Percentiles rank a stretch among this genome's conserved stretches.
phyloP scores from a whole-genome alignment of 768 basidiomycete species.

The Lentinula lateritia region DNA sequence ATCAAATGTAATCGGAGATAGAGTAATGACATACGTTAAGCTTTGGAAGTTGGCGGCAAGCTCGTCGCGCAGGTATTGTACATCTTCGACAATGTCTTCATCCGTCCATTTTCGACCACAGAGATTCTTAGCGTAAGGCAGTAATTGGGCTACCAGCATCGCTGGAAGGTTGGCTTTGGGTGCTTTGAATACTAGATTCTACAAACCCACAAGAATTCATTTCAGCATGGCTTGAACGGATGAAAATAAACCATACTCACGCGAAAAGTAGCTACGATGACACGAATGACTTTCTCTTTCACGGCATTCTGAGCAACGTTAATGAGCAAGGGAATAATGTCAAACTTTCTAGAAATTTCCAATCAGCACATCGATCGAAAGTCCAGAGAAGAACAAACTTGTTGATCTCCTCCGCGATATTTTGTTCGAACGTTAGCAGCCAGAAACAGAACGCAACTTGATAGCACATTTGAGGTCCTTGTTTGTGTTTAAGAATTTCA shows the following conservation, averaged over 20 bases:
- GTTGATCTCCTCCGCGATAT: slow-evolving; percentile 82
- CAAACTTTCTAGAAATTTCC: slow-evolving; percentile 60
- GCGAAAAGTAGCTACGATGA: slow-evolving; percentile 87
- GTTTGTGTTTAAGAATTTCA: slow-evolving; percentile 74
- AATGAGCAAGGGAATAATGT: slow-evolving; percentile 80
- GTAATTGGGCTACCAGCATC: slow-evolving; percentile 83
- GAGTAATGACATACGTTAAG: slow-evolving; percentile 60
- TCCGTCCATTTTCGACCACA: slow-evolving; percentile 86
- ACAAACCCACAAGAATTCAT: slow-evolving; percentile 8
- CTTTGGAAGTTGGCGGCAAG: slow-evolving; percentile 83
- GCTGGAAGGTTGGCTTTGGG: slow-evolving; percentile 85
- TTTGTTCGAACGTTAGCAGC: slow-evolving; percentile 87
- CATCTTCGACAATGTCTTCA: slow-evolving; percentile 91
- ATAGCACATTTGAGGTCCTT: slow-evolving; percentile 92
- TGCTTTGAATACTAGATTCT: slow-evolving; percentile 91
- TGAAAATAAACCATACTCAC: slow-evolving; percentile 32
- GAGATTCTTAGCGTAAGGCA: slow-evolving; percentile 85
- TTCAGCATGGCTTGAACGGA: neutral
- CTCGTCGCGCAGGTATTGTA: slow-evolving; percentile 83
- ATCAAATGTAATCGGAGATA: neutral
- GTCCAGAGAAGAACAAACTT: slow-evolving; percentile 48
- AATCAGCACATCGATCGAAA: neutral
- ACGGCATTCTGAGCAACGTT: slow-evolving; percentile 83
- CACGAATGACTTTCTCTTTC: slow-evolving; percentile 96
- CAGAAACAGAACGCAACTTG: slow-evolving; percentile 92